phyloP scores from a whole-genome alignment of 1,284 basidiomycete genomes.

The Rhodofomes roseus region DNA sequence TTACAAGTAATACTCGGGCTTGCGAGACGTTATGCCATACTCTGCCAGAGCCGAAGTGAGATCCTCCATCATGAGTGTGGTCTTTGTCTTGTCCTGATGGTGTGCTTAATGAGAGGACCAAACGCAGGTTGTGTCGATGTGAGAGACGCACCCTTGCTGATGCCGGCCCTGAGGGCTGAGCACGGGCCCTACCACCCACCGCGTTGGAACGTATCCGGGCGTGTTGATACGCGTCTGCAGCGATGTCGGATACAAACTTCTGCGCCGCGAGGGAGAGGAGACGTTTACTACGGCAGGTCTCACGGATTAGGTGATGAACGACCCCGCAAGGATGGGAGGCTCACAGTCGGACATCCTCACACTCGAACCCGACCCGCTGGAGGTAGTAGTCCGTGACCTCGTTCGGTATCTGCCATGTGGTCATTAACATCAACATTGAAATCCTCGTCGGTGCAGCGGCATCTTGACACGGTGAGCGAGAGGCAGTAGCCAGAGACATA shows the following conservation, averaged over 20 bases:
- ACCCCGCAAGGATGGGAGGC: conserved; percentile 24
- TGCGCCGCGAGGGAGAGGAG: conserved; percentile 94
- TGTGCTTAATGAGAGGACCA: neutral
- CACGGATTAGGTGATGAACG: neutral
- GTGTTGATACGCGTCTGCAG: conserved; percentile 96
- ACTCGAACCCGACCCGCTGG: conserved; percentile 94
- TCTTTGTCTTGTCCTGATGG: conserved; percentile 85
- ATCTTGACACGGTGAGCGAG: neutral
- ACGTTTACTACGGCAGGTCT: conserved; percentile 64
- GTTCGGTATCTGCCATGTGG: conserved; percentile 80
- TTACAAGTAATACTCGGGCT: conserved; percentile 86
- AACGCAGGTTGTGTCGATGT: conserved; percentile 10
- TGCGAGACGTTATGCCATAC: conserved; percentile 93
- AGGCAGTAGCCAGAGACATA: conserved; percentile 36
- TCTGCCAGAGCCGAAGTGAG: conserved; percentile 88
- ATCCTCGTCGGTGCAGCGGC: neutral
- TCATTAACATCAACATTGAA: conserved; percentile 6
- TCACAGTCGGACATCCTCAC: conserved; percentile 88
- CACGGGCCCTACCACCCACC: conserved; percentile 61
- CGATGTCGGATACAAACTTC: conserved; percentile 97
- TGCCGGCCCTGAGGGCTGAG: conserved; percentile 54
- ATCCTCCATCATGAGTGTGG: conserved; percentile 98
- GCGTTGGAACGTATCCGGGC: conserved; percentile 90
- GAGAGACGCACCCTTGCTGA: conserved; percentile 50
- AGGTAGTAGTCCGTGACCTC: conserved; percentile 99